Conservation (phyloP, 257 asterid species). For the Solanum arcanum region DNA sequence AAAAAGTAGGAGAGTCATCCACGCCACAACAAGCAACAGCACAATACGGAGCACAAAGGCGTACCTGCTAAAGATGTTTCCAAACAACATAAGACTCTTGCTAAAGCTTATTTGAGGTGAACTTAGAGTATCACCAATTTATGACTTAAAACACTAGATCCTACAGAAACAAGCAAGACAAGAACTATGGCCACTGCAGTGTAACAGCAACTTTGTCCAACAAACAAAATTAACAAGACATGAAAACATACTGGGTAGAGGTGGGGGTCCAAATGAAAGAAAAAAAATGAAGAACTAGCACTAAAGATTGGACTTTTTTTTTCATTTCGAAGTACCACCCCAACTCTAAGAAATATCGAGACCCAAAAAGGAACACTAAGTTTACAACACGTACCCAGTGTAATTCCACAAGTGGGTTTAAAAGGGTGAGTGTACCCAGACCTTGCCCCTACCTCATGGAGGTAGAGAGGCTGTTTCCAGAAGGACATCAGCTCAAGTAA, state of each 20-base stretch:
- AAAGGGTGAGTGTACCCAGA: not conserved
- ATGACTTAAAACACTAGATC: not conserved
- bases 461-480: not conserved
- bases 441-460: not conserved
- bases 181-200: not conserved
- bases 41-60: slow-evolving; percentile 82
- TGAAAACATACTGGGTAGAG: not conserved
- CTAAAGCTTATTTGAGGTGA: not conserved
- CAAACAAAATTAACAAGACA: not conserved
- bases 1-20: slow-evolving; percentile 86
- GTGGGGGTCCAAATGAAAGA: not conserved
- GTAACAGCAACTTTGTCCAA: not conserved
- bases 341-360: not conserved
- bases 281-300: not conserved
- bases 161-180: not conserved
- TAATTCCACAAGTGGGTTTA: not conserved
- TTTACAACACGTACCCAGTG: not conserved
- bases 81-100: slow-evolving; percentile 21
- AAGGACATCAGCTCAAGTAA: not conserved
- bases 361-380: not conserved
- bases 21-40: slow-evolving; percentile 73
- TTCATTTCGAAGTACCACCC: not conserved
- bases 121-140: not conserved
- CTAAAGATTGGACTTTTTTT: not conserved
- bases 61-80: slow-evolving; percentile 58